A percentile compares a stretch with the other conserved stretches of the same genome.
phyloP scores from a whole-genome alignment of 2,329 filamentous ascomycete genomes.

The Colletotrichum sojae region DNA sequence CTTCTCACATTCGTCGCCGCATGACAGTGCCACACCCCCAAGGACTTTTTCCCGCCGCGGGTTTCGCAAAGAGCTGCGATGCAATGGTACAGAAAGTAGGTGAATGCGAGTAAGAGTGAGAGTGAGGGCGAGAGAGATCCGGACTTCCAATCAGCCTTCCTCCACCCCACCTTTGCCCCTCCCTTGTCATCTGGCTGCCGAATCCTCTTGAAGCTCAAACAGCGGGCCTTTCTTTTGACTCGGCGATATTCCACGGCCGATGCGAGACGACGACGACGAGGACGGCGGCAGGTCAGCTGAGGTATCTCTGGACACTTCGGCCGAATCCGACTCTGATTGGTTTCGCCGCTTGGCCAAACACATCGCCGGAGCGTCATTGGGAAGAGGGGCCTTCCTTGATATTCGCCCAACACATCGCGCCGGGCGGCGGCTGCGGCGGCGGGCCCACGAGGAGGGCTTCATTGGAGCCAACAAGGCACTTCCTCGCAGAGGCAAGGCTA shows the following conservation, averaged over 20 bases:
- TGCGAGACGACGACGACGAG: no score
- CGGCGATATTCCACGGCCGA: background rate
- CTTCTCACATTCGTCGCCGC: conserved; percentile 24
- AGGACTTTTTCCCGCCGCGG: conserved; percentile 1
- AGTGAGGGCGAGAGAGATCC: no score
- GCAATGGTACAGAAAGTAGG: background rate
- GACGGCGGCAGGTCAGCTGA: no score
- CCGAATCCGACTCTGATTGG: conserved; percentile 1
- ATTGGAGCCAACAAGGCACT: conserved; percentile 11
- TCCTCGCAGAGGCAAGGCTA: background rate
- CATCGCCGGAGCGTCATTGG: background rate
- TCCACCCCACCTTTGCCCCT: background rate
- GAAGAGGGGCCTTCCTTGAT: background rate
- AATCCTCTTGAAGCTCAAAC: background rate
- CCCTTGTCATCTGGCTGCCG: conserved; percentile 21
- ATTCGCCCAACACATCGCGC: conserved; percentile 1
- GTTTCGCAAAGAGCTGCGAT: background rate
- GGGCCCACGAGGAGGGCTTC: no score
- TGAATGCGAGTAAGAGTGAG: background rate
- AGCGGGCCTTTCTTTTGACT: background rate
- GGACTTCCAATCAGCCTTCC: no score
- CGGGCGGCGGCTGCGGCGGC: no score
- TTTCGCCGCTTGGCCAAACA: background rate
- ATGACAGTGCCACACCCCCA: conserved; percentile 27
- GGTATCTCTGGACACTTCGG: background rate